Conservation (phyloP, 257 asterid genomes). For the Solanum piurae region DNA sequence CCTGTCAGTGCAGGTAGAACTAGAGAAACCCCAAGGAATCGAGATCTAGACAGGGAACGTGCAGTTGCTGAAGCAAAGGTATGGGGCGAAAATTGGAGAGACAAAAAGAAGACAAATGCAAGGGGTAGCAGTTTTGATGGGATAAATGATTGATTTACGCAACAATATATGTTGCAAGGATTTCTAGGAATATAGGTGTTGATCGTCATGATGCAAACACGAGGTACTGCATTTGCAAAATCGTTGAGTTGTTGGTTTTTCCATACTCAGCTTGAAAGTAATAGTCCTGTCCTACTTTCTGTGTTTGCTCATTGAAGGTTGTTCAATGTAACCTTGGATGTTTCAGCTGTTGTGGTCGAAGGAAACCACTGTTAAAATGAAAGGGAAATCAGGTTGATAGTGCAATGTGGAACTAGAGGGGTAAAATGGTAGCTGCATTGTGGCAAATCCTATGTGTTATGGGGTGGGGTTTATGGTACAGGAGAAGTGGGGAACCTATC, state of each 20-base stretch:
- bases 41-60: slow-evolving; percentile 69
- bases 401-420: not conserved
- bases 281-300: slow-evolving; percentile 5
- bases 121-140: slow-evolving; percentile 58
- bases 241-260: not conserved
- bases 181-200: not conserved
- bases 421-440: not conserved
- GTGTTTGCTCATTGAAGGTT: slow-evolving; percentile 6
- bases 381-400: not conserved
- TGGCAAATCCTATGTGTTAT: slow-evolving; percentile 11
- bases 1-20: slow-evolving; percentile 59
- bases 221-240: not conserved
- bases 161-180: not conserved
- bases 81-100: slow-evolving; percentile 92
- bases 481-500: not conserved
- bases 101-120: slow-evolving; percentile 28
- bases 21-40: slow-evolving; percentile 48
- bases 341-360: slow-evolving; percentile 7
- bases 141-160: slow-evolving; percentile 22
- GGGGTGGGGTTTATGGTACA: slow-evolving; percentile 7
- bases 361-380: slow-evolving; percentile 5
- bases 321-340: slow-evolving; percentile 16
- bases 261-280: not conserved
- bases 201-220: not conserved
- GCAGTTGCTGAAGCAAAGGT: slow-evolving; percentile 92